Conservation (phyloP, 2,329 filamentous ascomycete species). For the Calonectria hongkongensis region DNA sequence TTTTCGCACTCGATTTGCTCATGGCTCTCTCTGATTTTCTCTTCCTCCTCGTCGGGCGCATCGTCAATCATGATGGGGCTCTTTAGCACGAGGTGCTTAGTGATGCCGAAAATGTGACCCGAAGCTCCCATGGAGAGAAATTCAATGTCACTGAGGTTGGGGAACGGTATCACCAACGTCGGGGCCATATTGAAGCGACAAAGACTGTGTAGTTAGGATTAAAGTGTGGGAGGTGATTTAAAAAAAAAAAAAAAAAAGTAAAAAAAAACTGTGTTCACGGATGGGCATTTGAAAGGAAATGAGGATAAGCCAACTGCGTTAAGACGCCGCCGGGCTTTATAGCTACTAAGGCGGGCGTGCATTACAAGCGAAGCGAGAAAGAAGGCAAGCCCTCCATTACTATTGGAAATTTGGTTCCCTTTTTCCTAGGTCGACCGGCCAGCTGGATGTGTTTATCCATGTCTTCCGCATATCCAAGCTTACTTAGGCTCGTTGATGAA, state of each 20-base stretch:
- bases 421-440: conserved; percentile 2
- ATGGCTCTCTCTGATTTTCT: conserved; percentile 6
- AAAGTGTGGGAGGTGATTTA: neutral
- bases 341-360: conserved; percentile 14
- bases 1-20: conserved; percentile 30
- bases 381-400: neutral
- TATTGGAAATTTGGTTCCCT: too few relatives aligned
- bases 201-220: neutral
- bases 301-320: conserved; percentile 10
- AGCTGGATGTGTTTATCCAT: neutral
- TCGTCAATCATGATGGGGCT: conserved; percentile 32
- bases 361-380: neutral
- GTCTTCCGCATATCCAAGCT: neutral
- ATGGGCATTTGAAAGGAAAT: neutral
- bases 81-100: conserved; percentile 37
- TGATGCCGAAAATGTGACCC: conserved; percentile 38
- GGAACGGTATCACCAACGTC: conserved; percentile 18
- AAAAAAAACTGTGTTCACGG: neutral
- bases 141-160: conserved; percentile 10
- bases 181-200: neutral
- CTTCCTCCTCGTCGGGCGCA: neutral
- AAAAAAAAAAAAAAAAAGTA: neutral
- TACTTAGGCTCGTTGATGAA: neutral
- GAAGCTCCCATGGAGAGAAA: conserved; percentile 23
- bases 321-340: conserved; percentile 11